Evolutionary conservation across 2,329 filamentous ascomycete species (phyloP), one percentile per base, ranked within the genome.

Genomic region (Xylariaceae sp.): DNA sequence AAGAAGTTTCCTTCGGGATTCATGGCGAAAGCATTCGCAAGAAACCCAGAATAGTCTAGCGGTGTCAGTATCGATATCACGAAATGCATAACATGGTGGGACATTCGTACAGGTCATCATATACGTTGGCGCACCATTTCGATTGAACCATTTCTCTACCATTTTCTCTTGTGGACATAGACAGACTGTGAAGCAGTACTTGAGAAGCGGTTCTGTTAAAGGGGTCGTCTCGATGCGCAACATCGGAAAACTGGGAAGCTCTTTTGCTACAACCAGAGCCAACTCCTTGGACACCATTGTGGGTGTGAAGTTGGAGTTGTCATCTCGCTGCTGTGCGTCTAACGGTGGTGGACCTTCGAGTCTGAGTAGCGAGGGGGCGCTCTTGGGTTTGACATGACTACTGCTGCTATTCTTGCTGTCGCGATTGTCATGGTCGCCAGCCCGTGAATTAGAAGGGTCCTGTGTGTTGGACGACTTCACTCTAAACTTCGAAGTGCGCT

Each of bases 131-230:
- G 59, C 62, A n/a, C 62, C 63, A 19, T 58, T 53, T 18, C 62
- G 58, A 36, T 64, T 57, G 31, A 66, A 66, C 63, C 63, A 67
- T 44, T 62, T 65, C 52, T 66, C 60, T 5, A 67, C 57, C 33
- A 60, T 51, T 11, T 57, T 56, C 48, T 66, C 63, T n/a, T 58
- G 57, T 9, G 64, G 62, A 45, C 63, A 65, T 42, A 67, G 54
- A 44, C 65, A 67, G 36, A 67, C 63, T 17, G 63, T 64, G 52
- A 66, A 61, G 44, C 64, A 66, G 48, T 65, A 66, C 47, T 64
- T 63, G 39, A 67, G 53, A 47, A 67, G 38, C 44, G 50, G 63
- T 44, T 67, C 64, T 11, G 65, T 67, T 45, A 66, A 47, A 3
- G 65, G 62, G 1, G 65, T 67, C 35, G 64, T 66, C 47, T 66